A percentile compares a stretch with the other conserved stretches of the same genome.
Evolutionary conservation across 352 stramenopile genomes (phyloP).

Genomic region (Thalassiosira livingstoniorum): DNA sequence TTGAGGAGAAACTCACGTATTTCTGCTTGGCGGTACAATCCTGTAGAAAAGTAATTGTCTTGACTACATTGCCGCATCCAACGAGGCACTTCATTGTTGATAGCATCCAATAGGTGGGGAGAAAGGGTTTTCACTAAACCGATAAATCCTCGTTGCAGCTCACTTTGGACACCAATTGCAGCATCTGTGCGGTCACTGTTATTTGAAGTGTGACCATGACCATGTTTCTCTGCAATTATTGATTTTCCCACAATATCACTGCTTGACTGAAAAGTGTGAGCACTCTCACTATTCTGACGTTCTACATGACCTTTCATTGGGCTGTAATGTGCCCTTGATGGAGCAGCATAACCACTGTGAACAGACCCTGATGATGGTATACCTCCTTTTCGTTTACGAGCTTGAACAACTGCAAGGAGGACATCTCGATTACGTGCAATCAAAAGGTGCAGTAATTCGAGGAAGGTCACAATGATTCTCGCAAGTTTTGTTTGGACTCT

Average conservation of each 20-base stretch:
- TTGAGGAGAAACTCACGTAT: slow-evolving; percentile 71
- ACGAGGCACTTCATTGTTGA: slow-evolving; percentile 73
- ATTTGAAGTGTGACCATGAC: slow-evolving; percentile 42
- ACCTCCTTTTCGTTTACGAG: slow-evolving; percentile 59
- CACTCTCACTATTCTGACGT: slow-evolving; percentile 10
- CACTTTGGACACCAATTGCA: slow-evolving; percentile 85
- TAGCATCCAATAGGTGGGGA: slow-evolving; percentile 70
- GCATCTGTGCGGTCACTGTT: slow-evolving; percentile 75
- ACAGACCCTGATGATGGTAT: slow-evolving; percentile 50
- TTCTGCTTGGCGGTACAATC: slow-evolving; percentile 73
- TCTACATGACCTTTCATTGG: slow-evolving; percentile 44
- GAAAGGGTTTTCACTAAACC: slow-evolving; percentile 75
- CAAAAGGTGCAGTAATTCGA: slow-evolving; percentile 85
- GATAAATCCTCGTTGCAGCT: slow-evolving; percentile 83
- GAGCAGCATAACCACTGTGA: slow-evolving; percentile 49
- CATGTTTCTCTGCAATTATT: slow-evolving; percentile 42
- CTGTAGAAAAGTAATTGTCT: slow-evolving; percentile 83
- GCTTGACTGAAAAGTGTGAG: slow-evolving; percentile 24
- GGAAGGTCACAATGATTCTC: slow-evolving; percentile 83
- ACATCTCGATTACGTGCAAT: slow-evolving; percentile 83
- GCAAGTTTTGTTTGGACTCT: slow-evolving; percentile 80
- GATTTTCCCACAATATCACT: slow-evolving; percentile 51
- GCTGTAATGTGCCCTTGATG: slow-evolving; percentile 35
- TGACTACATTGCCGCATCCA: slow-evolving; percentile 80
- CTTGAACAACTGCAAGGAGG: slow-evolving; percentile 77